Evolutionary conservation across 2,329 filamentous ascomycete genomes (phyloP), one percentile per base, ranked within the genome.

Genomic region (Cladorrhinum sp.): DNA sequence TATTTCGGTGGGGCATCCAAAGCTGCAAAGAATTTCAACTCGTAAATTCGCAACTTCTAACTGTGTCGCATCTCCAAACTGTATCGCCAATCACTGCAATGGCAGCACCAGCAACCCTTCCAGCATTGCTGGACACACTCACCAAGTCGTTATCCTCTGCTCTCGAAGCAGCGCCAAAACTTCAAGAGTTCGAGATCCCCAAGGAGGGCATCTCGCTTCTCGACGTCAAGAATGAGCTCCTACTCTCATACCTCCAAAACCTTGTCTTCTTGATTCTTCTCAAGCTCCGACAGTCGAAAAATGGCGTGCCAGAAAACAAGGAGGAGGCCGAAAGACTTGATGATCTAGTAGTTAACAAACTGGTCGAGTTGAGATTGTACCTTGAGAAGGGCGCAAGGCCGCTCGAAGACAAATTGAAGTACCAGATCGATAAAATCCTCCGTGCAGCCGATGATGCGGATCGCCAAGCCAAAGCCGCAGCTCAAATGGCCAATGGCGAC

Each of bases 211-310:
- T 99, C 61, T 97, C 95, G 0, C 85, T 99, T 1, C 87, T 99
- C 70, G 92, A 98, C 72, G 87, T 91, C 65, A 99, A 99, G 78
- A 98, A 96, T 76, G 95, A 99, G 73, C 83, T 99, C n/a, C 86
- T 99, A 18, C 86, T 99, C 41, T 93, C 93, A 3, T 99, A 99
- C 75, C 81, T 99, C 0, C 93, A 99, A 70, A 96, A 96, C 70
- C 85, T 98, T 3, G 91, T 95, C 50, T 96, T 96, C 68, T 79
- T 96, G 45, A 89, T 96, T 50, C 79, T 96, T 1, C 76, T 96
- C 38, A 93, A 96, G 70, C 75, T 98, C 20, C 86, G 91, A 61
- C 85, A 86, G 71, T 62, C 75, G 32, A 69, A 72, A 62, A 60
- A 71, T 65, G 64, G 60, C 49, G 64, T 50, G 3, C 67, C 69